Percentiles rank a stretch among this genome's conserved stretches.
Conservation (phyloP, 345 rosid species). For the Acer campestre region DNA sequence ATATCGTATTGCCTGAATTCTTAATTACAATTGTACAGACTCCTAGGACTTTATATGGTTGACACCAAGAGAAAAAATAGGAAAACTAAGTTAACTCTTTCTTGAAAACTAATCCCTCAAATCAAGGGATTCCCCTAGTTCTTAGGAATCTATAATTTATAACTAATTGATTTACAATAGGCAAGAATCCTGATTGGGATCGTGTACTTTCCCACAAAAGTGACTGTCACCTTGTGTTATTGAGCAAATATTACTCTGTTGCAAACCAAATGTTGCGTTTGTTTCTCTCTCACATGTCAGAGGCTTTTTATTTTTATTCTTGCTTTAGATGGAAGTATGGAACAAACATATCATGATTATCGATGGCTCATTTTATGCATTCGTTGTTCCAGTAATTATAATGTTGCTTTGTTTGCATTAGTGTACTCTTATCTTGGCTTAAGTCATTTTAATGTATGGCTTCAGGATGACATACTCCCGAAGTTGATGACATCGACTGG, state of each 20-base stretch:
- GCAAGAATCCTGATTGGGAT: too few relatives aligned
- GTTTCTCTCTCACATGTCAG: not conserved
- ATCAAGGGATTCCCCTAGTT: too few relatives aligned
- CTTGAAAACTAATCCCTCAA: too few relatives aligned
- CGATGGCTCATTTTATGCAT: not conserved
- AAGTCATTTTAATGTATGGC: slow-evolving; percentile 26
- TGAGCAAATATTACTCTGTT: not conserved
- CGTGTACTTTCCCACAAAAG: too few relatives aligned
- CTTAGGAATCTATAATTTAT: too few relatives aligned
- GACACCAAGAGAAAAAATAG: too few relatives aligned
- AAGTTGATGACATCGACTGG: slow-evolving; percentile 92
- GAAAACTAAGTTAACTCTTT: too few relatives aligned
- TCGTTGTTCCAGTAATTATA: not conserved
- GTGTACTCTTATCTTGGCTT: slow-evolving; percentile 20
- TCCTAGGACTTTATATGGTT: too few relatives aligned
- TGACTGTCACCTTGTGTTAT: not conserved
- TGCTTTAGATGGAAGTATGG: not conserved
- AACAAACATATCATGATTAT: not conserved
- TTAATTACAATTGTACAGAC: too few relatives aligned
- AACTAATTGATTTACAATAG: too few relatives aligned
- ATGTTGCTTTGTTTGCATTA: slow-evolving; percentile 7
- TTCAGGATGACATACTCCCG: slow-evolving; percentile 95
- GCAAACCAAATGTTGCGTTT: too few relatives aligned
- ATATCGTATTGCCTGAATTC: too few relatives aligned
- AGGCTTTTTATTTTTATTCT: not conserved